These are phyloP conservation scores for Uronychia binucleata DNA, from an alignment of 73 alveolate genomes.

Conservation along the genomic window DNA sequence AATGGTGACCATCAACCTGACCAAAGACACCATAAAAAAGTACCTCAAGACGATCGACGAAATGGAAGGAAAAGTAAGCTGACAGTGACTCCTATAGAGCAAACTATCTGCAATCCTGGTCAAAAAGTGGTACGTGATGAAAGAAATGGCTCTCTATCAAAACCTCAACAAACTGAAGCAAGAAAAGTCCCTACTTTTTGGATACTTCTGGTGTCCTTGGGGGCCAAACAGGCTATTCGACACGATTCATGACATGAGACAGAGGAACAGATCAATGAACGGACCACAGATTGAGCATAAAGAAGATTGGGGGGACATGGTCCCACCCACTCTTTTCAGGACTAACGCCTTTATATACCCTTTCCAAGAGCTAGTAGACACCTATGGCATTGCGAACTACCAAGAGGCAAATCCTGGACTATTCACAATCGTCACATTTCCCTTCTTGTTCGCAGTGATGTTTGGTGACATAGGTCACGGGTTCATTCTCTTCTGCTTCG, in stretches of 20 bases:
- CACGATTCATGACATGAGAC: slow-evolving; percentile 36
- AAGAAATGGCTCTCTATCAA: slow-evolving; percentile 50
- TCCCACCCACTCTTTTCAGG: slow-evolving; percentile 88
- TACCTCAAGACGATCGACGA: background rate
- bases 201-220: slow-evolving; percentile 69
- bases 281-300: slow-evolving; percentile 33
- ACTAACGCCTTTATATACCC: slow-evolving; percentile 86
- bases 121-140: slow-evolving; percentile 44
- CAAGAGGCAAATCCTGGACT: slow-evolving; percentile 92
- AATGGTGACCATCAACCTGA: background rate
- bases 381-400: slow-evolving; percentile 94
- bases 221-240: slow-evolving; percentile 22
- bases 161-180: slow-evolving; percentile 59
- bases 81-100: background rate
- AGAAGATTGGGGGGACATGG: slow-evolving; percentile 14
- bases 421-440: slow-evolving; percentile 87
- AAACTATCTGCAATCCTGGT: slow-evolving; percentile 24
- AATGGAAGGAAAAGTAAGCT: background rate
- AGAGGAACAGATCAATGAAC: slow-evolving; percentile 17
- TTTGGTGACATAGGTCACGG: slow-evolving; percentile 99
- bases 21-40: background rate
- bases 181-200: slow-evolving; percentile 58
- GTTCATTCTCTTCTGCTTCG: slow-evolving; percentile 59
- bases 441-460: slow-evolving; percentile 95
- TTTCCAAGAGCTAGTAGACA: slow-evolving; percentile 87